A percentile compares a stretch with the other conserved stretches of the same genome.
Evolutionary conservation across 2,329 filamentous ascomycete species (phyloP).

Genomic region (Chaetomiaceae sp.): DNA sequence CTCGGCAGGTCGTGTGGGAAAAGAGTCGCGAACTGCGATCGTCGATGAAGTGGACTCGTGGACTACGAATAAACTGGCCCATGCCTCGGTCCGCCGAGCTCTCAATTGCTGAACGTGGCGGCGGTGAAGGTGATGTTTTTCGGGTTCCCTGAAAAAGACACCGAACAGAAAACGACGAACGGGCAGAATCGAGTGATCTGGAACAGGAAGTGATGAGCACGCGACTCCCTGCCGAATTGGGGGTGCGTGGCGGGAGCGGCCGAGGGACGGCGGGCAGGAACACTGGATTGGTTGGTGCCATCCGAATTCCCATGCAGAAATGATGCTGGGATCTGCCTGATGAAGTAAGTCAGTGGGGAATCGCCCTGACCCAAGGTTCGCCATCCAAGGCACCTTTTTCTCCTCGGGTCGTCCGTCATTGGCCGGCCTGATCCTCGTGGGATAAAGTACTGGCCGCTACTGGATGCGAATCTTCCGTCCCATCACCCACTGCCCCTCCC

Average conservation of each 20-base stretch:
- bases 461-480: neutral
- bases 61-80: too few species aligned
- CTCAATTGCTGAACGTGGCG: too few species aligned
- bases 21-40: too few species aligned
- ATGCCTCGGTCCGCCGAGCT: too few species aligned
- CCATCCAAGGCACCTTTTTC: neutral
- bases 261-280: neutral
- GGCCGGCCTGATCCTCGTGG: neutral
- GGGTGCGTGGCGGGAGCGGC: neutral
- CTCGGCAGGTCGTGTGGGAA: neutral
- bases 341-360: neutral
- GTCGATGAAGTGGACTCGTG: too few species aligned
- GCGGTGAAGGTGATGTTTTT: too few species aligned
- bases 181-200: neutral
- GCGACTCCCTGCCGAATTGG: conserved; percentile 8
- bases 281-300: neutral
- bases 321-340: neutral
- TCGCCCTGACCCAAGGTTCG: neutral
- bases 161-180: too few species aligned
- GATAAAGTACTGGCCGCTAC: too few species aligned
- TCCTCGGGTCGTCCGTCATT: neutral
- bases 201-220: neutral
- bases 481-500: neutral
- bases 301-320: neutral
- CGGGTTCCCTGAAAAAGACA: too few species aligned